Base-by-base conservation (phyloP, 306 rosid species). In the Bauhinia variegata region DNA sequence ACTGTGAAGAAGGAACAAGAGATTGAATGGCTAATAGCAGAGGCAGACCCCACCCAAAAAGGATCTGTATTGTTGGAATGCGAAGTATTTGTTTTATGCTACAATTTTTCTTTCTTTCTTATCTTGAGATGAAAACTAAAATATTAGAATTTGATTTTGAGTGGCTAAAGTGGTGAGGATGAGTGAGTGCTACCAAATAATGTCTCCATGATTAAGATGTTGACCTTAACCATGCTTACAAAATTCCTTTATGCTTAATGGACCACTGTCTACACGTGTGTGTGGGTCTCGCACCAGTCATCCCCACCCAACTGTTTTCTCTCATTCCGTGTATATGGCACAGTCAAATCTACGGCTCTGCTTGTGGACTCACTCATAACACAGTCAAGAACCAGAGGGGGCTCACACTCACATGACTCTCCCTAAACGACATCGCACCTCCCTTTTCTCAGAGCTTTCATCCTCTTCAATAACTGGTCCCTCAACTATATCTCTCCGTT, bases 201-300 rank as follows among this genome's bases (percentile, higher is more conserved):
- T 85, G 83, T 42, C 61, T 83, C 83, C 71, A 85, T 87, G 88
- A 89, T 80, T 80, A 74, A 69, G 92, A 82, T 85, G 85, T 82
- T 65, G 95, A 89, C 91, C 95, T 80, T 65, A 75, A 72, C 86
- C 65, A 67, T 71, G 65, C 75, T 43, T 76, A 85, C 89, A 85
- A 87, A 89, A 78, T 85, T 82, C 89, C 84, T 80, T 87, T 75
- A 46, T 64, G 64, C 81, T 73, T 48, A 60, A 78, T 71, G 95
- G 92, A 87, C 91, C 89, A 74, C 81, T 30, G 2, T 43, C 64
- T 81, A 72, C 91, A 79, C 96, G 91, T 84, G 96, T 80, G 92
- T 82, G 82, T 81, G 92, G 96, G 92, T 78, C 88, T 70, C 11
- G 77, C 55, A 58, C 28, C 28, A 23, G 28, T 23, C 28, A 23